Base-by-base conservation (phyloP, 2,329 filamentous ascomycete species). In the Aureobasidium pullulans region DNA sequence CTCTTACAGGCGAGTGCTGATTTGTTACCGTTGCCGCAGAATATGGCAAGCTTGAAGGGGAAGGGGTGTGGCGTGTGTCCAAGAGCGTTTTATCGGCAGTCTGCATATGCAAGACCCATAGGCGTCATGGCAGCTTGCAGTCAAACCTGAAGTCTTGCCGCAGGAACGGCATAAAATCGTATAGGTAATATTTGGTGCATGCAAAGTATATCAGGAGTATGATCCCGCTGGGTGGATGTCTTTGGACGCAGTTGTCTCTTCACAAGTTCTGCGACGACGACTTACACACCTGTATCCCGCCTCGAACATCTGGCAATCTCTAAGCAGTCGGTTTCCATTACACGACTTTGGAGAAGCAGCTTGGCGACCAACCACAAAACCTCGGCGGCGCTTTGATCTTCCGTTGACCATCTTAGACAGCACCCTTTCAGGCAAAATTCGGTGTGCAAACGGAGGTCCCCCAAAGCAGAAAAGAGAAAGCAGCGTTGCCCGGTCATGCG, bases 111-210 rank as follows among this genome's bases (percentile, higher is more conserved):
- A 49, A 58, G 54, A 42, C 7, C 28, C 36, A 28, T 42, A 16
- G 54, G 43, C 54, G 36, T 49, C 23, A 58, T 58, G 54, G 54
- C 28, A 58, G 28, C 54, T 49, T 58, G 54, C 54, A 58, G 54
- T 42, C 44, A 40, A 32, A 42, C 54, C 54, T 58, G 44, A 36
- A 23, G 31, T 37, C 16, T 23, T 48, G 54, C 44, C n/a, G 54
- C 36, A 58, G 19, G 28, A 29, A 58, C 36, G 34, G 36, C 54
- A 49, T 49, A 58, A 42, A 49, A 15, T 15, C 34, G 44, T 44
- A 58, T 48, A 58, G 54, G 54, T 58, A 34, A 58, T 36, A 46
- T 37, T 16, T 28, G 4, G 42, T 58, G 28, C 54, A 58, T 36
- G 13, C 16, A 23, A 7, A 48, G 31, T 58, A 58, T 58, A 58